phyloP scores from a whole-genome alignment of 495 filamentous ascomycete species.

The Penicillium manginii region DNA sequence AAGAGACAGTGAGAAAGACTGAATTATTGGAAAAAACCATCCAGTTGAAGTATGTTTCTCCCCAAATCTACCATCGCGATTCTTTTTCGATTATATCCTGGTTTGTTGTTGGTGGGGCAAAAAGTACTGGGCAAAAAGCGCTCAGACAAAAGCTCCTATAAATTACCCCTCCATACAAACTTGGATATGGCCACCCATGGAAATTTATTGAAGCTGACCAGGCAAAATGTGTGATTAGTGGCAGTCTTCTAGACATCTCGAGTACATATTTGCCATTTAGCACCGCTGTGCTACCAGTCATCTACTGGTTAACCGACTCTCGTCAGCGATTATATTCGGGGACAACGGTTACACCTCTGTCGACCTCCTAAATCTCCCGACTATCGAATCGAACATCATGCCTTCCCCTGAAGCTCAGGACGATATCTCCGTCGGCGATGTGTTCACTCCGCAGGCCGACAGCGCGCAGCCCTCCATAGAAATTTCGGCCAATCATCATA shows the following conservation, averaged over 20 bases:
- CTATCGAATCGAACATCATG: slow-evolving; percentile 21
- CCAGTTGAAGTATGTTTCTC: slow-evolving; percentile 22
- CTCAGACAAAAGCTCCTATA: slow-evolving; percentile 16
- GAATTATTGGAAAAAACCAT: background rate
- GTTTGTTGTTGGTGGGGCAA: slow-evolving; percentile 26
- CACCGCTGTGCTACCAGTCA: slow-evolving; percentile 29
- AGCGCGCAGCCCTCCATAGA: slow-evolving; percentile 34
- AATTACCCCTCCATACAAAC: slow-evolving; percentile 27
- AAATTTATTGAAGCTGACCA: slow-evolving; percentile 21
- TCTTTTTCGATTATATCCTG: slow-evolving; percentile 9
- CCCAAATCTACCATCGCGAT: background rate
- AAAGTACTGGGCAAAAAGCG: slow-evolving; percentile 5
- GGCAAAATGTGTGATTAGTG: slow-evolving; percentile 14
- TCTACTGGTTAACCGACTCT: slow-evolving; percentile 12
- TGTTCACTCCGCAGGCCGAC: slow-evolving; percentile 50
- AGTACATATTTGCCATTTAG: slow-evolving; percentile 25
- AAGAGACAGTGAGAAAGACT: background rate
- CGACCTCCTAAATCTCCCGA: slow-evolving; percentile 1
- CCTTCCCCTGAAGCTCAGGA: slow-evolving; percentile 31
- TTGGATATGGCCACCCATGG: slow-evolving; percentile 1
- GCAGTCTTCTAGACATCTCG: slow-evolving; percentile 19
- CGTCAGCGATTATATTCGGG: slow-evolving; percentile 9
- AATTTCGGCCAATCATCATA: slow-evolving; percentile 28
- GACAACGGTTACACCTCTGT: background rate
- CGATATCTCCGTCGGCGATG: slow-evolving; percentile 50